Evolutionary conservation across 1,139 yeast genomes (phyloP), one percentile per base, ranked within the genome.

Genomic region (Wickerhamiella pararugosa): DNA sequence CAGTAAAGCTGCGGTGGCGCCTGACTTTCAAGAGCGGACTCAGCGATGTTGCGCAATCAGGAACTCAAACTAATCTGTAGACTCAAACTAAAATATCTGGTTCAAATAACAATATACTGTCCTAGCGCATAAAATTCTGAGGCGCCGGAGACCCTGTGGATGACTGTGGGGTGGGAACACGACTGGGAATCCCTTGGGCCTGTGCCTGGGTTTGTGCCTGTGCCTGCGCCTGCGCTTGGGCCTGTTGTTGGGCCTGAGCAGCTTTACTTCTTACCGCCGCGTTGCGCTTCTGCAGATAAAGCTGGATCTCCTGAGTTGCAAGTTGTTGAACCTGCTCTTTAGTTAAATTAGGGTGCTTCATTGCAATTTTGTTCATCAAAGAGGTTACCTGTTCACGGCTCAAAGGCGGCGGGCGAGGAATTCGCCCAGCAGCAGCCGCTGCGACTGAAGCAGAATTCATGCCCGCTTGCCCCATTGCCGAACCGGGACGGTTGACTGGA

Each of bases 1-100:
- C 54, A 2, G 51, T 83, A 51, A 86, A 83, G 61, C 67, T 87
- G 46, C 80, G 86, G 58, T 87, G 93, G 92, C 83, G 80, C 58
- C 71, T 75, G 29, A 73, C 73, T 46, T 86, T 76, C 56, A 54
- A 54, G 10, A 55, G 69, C 6, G 71, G 70, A 42, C 30, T 44
- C 7, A 7, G 32, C 10, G 41, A 32, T 7, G 31, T 30, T 9
- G 34, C 32, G 10, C 35, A 34, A 3, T 36, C 36, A 15, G 46
- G 46, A 21, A 25, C 25, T 6, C 11, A n/a, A 7, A 15, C 26
- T 26, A 30, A 34, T 25, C 8, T 32, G 9, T 30, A 29, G 11
- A 6, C 26, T 29, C n/a, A 15, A 9, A 15, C 21, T 15, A 15
- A 15, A 15, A 15, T 15, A 15, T 8, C 11, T 32, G 35, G 11